Conservation (phyloP, 495 filamentous ascomycete species). For the Xylaria bambusicola region DNA sequence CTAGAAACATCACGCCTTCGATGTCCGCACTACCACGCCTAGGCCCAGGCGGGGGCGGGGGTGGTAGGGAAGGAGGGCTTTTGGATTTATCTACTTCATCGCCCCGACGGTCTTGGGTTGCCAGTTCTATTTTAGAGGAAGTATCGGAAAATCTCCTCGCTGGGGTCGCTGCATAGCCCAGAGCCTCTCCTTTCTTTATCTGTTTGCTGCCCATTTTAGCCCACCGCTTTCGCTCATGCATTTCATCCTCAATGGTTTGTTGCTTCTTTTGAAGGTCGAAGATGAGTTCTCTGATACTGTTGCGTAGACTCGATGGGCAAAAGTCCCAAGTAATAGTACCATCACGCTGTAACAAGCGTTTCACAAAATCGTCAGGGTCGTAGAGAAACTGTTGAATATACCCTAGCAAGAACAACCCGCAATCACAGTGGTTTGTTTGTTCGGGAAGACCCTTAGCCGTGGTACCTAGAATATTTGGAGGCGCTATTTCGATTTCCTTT, state of each 20-base stretch:
- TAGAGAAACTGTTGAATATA: conserved; percentile 81
- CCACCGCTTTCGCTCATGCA: conserved; percentile 26
- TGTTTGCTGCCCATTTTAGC: conserved; percentile 11
- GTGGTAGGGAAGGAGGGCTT: background rate
- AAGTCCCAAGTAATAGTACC: conserved; percentile 38
- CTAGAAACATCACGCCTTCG: background rate
- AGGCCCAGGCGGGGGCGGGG: background rate
- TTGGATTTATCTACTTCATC: background rate
- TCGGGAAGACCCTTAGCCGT: conserved; percentile 70
- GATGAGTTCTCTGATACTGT: conserved; percentile 40
- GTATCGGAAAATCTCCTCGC: background rate
- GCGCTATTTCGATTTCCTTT: conserved; percentile 58
- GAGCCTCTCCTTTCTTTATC: background rate
- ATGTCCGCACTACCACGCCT: background rate
- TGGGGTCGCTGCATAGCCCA: background rate
- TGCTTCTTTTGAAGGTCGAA: conserved; percentile 37
- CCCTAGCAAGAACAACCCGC: conserved; percentile 79
- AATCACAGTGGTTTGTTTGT: conserved; percentile 86
- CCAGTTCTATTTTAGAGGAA: background rate
- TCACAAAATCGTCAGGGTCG: conserved; percentile 63
- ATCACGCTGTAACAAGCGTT: conserved; percentile 33
- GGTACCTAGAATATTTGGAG: conserved; percentile 58
- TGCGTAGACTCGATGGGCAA: conserved; percentile 36
- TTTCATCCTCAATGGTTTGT: conserved; percentile 27
- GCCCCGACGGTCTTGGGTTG: background rate